A percentile compares a stretch with the other conserved stretches of the same genome.
Evolutionary conservation across 371 early-diverging fungal species (phyloP).

Genomic region (Circinella umbellata): DNA sequence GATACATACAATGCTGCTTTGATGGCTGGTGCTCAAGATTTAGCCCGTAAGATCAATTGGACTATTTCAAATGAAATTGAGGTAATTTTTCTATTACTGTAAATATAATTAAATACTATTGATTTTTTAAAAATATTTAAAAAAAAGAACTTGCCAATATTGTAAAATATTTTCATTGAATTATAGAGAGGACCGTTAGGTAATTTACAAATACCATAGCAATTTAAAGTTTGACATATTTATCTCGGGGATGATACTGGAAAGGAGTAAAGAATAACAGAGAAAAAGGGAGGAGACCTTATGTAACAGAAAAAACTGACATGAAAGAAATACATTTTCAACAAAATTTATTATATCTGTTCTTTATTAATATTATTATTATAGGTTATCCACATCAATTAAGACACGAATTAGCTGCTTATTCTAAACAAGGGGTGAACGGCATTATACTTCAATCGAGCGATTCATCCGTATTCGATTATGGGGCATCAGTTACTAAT

Average conservation of each 20-base stretch:
- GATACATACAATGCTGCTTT: slow-evolving; percentile 33
- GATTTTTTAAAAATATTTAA: too few relatives aligned
- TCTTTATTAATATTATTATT: background rate
- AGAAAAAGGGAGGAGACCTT: too few relatives aligned
- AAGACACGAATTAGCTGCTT: slow-evolving; percentile 15
- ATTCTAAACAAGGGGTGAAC: slow-evolving; percentile 15
- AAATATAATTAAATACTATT: background rate
- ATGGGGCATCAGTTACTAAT: slow-evolving; percentile 19
- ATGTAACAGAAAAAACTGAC: too few relatives aligned
- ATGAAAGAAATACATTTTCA: too few relatives aligned
- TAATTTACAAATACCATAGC: background rate
- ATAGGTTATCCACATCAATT: slow-evolving; percentile 15
- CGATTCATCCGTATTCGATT: slow-evolving; percentile 18
- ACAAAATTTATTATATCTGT: too few relatives aligned
- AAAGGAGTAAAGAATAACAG: too few relatives aligned
- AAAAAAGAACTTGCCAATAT: too few relatives aligned
- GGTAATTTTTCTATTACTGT: slow-evolving; percentile 11
- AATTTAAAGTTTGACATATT: too few relatives aligned
- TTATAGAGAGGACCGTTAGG: slow-evolving; percentile 16
- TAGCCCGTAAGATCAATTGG: slow-evolving; percentile 38
- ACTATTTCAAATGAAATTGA: slow-evolving; percentile 26
- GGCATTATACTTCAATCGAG: slow-evolving; percentile 33
- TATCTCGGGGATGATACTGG: too few relatives aligned
- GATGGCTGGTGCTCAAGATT: slow-evolving; percentile 30
- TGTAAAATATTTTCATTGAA: background rate